Evolutionary conservation across 306 rosid genomes (phyloP).

Genomic region (Pueraria montana): DNA sequence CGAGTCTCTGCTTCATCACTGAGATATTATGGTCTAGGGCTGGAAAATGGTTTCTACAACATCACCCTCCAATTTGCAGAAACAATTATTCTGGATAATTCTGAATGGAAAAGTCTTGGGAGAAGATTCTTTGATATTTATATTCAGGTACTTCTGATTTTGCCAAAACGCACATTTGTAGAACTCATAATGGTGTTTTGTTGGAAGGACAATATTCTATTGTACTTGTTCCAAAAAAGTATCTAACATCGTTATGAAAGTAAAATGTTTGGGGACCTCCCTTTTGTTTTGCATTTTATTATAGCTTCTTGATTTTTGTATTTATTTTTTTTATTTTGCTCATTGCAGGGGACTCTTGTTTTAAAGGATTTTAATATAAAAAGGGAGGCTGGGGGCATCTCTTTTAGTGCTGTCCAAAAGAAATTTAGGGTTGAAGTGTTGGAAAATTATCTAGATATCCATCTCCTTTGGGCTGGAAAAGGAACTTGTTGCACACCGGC

Average conservation of each 20-base stretch:
- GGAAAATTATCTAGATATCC: constrained; percentile 77
- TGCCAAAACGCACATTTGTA: not conserved
- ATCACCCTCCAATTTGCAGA: constrained; percentile 75
- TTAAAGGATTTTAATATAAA: constrained; percentile 70
- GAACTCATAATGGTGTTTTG: not conserved
- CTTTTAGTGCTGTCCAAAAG: constrained; percentile 51
- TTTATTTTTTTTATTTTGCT: not conserved
- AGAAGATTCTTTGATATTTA: constrained; percentile 77
- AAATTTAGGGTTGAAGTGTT: constrained; percentile 57
- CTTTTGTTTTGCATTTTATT: not conserved
- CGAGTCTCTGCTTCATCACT: constrained; percentile 80
- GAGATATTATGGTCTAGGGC: constrained; percentile 80
- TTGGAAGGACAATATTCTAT: not conserved
- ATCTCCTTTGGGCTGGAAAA: constrained; percentile 93
- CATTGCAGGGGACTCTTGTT: constrained; percentile 64
- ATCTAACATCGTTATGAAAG: too few species aligned
- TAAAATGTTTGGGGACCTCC: too few species aligned
- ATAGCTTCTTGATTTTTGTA: not conserved
- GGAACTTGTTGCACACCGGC: constrained; percentile 82
- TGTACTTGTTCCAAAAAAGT: too few species aligned
- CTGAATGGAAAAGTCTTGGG: constrained; percentile 75
- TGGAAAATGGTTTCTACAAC: constrained; percentile 71
- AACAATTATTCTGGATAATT: constrained; percentile 47
- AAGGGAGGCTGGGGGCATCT: constrained; percentile 66
- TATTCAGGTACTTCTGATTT: constrained; percentile 63